These are phyloP conservation scores for Mucor lusitanicus DNA, from an alignment of 371 early-diverging fungal species.

Conservation along the genomic window DNA sequence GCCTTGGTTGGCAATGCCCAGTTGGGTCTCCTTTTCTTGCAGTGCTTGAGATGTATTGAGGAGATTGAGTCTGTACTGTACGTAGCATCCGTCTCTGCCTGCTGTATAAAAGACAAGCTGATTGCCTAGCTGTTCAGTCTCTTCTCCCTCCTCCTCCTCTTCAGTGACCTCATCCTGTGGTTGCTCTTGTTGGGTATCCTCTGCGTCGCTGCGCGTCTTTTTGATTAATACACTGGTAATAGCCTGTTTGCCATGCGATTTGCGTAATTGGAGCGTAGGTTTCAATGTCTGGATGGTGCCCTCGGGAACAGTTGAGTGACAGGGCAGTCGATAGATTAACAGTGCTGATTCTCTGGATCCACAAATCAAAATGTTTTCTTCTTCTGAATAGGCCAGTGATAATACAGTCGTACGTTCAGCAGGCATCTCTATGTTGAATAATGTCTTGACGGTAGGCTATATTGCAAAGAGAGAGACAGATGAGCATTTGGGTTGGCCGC, in stretches of 20 bases:
- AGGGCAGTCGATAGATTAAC: slow-evolving; percentile 50
- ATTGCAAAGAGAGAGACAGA: neutral
- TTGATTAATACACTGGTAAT: slow-evolving; percentile 50
- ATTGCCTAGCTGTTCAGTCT: slow-evolving; percentile 28
- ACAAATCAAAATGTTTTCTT: slow-evolving; percentile 51
- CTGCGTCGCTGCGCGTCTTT: neutral
- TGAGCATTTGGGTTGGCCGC: neutral
- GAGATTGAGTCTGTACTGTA: slow-evolving; percentile 58
- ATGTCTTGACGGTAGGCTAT: slow-evolving; percentile 40
- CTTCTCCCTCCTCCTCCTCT: slow-evolving; percentile 21
- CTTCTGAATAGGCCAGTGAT: slow-evolving; percentile 46
- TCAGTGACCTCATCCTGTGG: slow-evolving; percentile 24
- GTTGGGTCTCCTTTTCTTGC: slow-evolving; percentile 21
- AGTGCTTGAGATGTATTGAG: neutral
- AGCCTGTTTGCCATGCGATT: slow-evolving; percentile 54
- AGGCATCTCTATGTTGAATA: slow-evolving; percentile 51
- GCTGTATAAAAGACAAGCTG: slow-evolving; percentile 61
- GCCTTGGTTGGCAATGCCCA: slow-evolving; percentile 42
- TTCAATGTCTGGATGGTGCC: slow-evolving; percentile 9
- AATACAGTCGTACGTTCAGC: slow-evolving; percentile 50
- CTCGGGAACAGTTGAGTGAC: neutral
- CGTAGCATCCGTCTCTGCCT: slow-evolving; percentile 73
- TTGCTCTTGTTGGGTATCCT: neutral
- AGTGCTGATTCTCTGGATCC: slow-evolving; percentile 67
- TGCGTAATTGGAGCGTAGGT: slow-evolving; percentile 38